A percentile compares a stretch with the other conserved stretches of the same genome.
Conservation (phyloP, 1,284 basidiomycete genomes). For the Apiotrichum mycotoxinovorans region DNA sequence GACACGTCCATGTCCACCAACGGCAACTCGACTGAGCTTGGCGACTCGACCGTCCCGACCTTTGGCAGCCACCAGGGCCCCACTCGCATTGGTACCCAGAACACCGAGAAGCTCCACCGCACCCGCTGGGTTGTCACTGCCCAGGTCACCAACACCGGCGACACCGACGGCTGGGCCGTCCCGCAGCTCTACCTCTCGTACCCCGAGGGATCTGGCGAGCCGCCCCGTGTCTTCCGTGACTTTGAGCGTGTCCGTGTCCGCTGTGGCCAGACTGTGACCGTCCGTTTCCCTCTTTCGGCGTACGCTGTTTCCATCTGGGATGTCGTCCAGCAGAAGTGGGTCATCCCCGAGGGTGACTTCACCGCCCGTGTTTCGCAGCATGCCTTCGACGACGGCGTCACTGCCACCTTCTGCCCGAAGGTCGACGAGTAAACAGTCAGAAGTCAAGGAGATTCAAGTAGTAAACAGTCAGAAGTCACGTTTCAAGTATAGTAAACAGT, state of each 20-base stretch:
- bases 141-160: constrained; percentile 52
- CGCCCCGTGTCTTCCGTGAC: constrained; percentile 47
- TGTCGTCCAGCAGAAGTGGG: constrained; percentile 46
- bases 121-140: constrained; percentile 41
- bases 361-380: constrained; percentile 33
- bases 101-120: not conserved
- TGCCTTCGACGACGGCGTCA: constrained; percentile 16
- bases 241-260: constrained; percentile 45
- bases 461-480: too few relatives aligned
- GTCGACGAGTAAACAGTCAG: too few relatives aligned
- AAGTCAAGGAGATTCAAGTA: too few relatives aligned
- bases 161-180: constrained; percentile 49
- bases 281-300: constrained; percentile 42
- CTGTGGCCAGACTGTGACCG: constrained; percentile 34
- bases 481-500: too few relatives aligned
- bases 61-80: not conserved
- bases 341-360: constrained; percentile 46
- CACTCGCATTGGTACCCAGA: not conserved
- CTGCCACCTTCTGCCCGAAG: constrained; percentile 15
- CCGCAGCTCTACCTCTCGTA: constrained; percentile 49
- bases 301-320: constrained; percentile 53
- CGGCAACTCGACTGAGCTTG: not conserved
- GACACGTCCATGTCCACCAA: not conserved
- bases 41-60: not conserved
- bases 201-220: constrained; percentile 46